Conservation (phyloP, 2,329 filamentous ascomycete species). For the Setomelanomma holmii region DNA sequence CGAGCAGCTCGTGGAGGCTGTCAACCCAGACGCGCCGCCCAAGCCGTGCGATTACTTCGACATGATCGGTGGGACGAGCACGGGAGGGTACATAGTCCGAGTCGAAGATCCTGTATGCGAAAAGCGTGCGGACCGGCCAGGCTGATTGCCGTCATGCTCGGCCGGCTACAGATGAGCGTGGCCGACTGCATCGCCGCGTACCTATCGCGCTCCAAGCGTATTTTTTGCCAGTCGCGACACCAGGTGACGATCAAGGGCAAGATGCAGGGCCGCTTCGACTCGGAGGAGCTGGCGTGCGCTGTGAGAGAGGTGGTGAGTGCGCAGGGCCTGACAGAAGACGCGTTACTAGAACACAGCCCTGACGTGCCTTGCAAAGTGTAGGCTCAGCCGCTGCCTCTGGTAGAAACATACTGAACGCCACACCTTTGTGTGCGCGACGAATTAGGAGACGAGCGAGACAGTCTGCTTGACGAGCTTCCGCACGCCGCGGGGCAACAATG, state of each 20-base stretch:
- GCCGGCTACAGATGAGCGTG: conserved; percentile 13
- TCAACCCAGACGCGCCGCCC: conserved; percentile 8
- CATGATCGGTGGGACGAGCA: conserved; percentile 9
- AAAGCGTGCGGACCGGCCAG: neutral
- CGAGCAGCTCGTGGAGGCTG: conserved; percentile 14
- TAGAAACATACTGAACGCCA: neutral
- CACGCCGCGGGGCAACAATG: conserved; percentile 25
- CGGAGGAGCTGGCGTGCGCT: conserved; percentile 19
- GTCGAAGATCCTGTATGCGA: neutral
- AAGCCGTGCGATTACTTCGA: conserved; percentile 19
- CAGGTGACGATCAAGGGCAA: conserved; percentile 17
- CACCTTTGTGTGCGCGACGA: conserved; percentile 33
- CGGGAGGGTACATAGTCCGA: conserved; percentile 2
- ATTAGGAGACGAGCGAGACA: conserved; percentile 37
- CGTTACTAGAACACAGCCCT: conserved; percentile 13
- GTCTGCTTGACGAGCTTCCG: conserved; percentile 44
- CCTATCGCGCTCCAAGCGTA: conserved; percentile 9
- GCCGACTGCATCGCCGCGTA: conserved; percentile 14
- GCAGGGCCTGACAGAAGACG: conserved; percentile 18
- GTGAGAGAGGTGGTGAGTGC: conserved; percentile 18
- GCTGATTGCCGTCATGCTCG: conserved; percentile 16
- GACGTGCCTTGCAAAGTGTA: conserved; percentile 12
- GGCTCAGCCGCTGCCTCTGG: neutral
- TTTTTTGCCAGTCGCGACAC: conserved; percentile 18
- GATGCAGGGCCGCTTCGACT: conserved; percentile 26